These are phyloP conservation scores for Paramyrothecium sp. DNA, from an alignment of 2,329 filamentous ascomycete species.

Conservation along the genomic window DNA sequence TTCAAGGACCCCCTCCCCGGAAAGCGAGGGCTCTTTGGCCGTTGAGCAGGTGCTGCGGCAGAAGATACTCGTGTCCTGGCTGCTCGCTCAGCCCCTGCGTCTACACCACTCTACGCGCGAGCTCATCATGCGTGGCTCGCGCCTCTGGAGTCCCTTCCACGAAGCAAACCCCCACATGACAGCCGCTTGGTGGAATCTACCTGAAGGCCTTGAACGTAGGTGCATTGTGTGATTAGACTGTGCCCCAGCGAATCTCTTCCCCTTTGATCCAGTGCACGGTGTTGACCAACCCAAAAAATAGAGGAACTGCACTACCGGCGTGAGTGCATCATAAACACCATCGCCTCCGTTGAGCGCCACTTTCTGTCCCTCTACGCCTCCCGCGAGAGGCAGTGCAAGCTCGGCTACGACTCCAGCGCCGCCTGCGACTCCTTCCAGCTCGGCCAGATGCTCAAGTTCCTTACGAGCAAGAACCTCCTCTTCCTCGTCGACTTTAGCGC, in stretches of 20 bases:
- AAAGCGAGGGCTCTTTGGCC: conserved; percentile 37
- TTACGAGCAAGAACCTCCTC: conserved; percentile 59
- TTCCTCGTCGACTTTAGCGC: conserved; percentile 57
- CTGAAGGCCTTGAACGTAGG: conserved; percentile 64
- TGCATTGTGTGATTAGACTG: neutral
- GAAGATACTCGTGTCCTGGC: conserved; percentile 65
- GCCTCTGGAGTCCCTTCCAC: conserved; percentile 49
- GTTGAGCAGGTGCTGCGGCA: conserved; percentile 67
- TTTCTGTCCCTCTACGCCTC: conserved; percentile 68
- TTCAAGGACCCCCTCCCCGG: conserved; percentile 31
- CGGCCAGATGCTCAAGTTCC: conserved; percentile 74
- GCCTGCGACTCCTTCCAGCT: conserved; percentile 78
- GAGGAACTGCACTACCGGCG: conserved; percentile 67
- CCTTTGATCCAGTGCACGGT: neutral
- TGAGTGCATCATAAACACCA: conserved; percentile 64
- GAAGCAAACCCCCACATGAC: conserved; percentile 21
- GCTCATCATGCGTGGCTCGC: conserved; percentile 64
- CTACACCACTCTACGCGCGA: conserved; percentile 63
- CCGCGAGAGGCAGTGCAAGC: conserved; percentile 64
- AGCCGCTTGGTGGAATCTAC: conserved; percentile 71
- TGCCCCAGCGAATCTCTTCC: neutral
- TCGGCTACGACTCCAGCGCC: conserved; percentile 70
- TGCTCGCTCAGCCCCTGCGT: conserved; percentile 61
- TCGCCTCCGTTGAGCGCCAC: conserved; percentile 67
- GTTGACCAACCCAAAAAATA: conserved; percentile 19